These are phyloP conservation scores for Oryza glumipatula DNA, from an alignment of 176 grass and related monocot species.

Conservation along the genomic window DNA sequence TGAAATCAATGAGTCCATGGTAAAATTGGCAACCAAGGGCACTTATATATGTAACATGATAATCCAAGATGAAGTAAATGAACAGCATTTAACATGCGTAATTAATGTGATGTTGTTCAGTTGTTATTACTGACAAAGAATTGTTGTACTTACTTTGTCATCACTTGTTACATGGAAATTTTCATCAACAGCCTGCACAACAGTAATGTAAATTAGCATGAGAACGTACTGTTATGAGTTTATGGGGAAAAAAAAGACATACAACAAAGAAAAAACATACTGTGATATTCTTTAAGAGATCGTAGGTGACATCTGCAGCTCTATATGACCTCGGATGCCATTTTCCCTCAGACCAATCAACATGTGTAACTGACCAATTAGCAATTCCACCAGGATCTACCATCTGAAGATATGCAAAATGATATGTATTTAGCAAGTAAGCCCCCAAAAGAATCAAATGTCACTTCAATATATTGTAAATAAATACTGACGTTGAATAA, in stretches of 20 bases:
- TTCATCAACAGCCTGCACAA: constrained; percentile 78
- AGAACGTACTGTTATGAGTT: not conserved
- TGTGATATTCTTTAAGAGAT: constrained; percentile 88
- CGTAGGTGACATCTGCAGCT: constrained; percentile 78
- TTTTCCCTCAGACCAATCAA: constrained; percentile 98
- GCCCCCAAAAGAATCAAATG: constrained; percentile 1
- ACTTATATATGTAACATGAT: not conserved
- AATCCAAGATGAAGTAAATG: constrained; percentile 10
- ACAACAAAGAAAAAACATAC: constrained; percentile 51
- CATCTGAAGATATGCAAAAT: constrained; percentile 61
- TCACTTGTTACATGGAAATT: constrained; percentile 85
- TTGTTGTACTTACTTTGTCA: constrained; percentile 56
- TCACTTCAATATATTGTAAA: constrained; percentile 41
- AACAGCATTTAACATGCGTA: not conserved
- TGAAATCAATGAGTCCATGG: not conserved
- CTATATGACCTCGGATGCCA: constrained; percentile 95
- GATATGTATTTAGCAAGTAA: constrained; percentile 29
- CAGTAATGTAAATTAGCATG: constrained; percentile 26
- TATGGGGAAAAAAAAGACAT: not conserved
- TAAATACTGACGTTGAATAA: constrained; percentile 77
- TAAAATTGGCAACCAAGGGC: not conserved
- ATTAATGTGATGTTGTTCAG: constrained; percentile 20
- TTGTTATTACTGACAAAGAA: not conserved
- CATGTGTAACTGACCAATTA: constrained; percentile 97
- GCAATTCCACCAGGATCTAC: constrained; percentile 89